phyloP scores from a whole-genome alignment of 352 stramenopile genomes.

The Saprolegnia parasitica region DNA sequence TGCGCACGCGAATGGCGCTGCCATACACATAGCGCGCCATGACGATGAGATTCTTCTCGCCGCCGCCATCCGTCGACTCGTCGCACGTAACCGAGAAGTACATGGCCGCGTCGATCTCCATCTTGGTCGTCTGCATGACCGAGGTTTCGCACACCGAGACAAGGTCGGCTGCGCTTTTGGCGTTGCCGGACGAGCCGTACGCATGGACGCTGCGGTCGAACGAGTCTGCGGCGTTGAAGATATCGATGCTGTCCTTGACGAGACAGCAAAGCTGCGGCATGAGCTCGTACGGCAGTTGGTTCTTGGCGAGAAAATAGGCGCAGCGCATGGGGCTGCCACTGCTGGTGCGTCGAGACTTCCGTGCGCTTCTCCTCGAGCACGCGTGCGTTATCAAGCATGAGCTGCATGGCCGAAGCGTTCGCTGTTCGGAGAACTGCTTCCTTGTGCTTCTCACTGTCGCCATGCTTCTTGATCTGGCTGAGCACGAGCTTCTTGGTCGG shows the following conservation, averaged over 20 bases:
- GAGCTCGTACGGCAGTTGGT: neutral
- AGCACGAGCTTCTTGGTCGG: neutral
- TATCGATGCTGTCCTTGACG: neutral
- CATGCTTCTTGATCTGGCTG: neutral
- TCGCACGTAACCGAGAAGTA: neutral
- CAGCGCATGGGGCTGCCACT: neutral
- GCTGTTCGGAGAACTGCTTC: neutral
- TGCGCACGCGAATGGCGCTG: neutral
- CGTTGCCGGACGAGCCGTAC: neutral
- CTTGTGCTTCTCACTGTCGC: neutral
- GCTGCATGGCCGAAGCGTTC: neutral
- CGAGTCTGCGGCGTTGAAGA: neutral
- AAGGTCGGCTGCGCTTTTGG: neutral
- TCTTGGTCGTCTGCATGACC: neutral
- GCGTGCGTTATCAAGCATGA: neutral
- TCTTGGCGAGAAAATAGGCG: neutral
- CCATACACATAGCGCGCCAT: neutral
- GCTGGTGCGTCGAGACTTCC: neutral
- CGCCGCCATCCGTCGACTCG: neutral
- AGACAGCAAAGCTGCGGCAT: neutral
- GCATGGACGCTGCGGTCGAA: neutral
- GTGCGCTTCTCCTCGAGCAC: neutral
- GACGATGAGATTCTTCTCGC: neutral
- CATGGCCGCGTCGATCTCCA: neutral
- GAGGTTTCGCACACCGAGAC: neutral